These are phyloP conservation scores for Tuber aestivum DNA, from an alignment of 495 filamentous ascomycete genomes.

Conservation along the genomic window DNA sequence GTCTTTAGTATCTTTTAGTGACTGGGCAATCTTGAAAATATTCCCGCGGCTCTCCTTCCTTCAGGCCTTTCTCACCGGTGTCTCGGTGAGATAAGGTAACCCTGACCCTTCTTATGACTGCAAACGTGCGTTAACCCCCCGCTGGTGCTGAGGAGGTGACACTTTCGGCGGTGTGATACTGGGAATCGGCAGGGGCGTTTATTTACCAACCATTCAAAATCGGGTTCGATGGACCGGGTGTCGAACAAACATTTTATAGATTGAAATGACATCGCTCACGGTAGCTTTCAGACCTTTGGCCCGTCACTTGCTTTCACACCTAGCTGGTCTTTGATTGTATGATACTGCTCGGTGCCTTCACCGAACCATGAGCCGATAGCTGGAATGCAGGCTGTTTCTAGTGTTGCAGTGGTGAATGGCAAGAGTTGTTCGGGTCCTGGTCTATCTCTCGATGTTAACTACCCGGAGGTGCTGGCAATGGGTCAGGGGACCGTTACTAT, in stretches of 20 bases:
- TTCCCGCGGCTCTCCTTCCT: neutral
- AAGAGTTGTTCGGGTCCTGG: neutral
- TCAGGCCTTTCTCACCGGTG: neutral
- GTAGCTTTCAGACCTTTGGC: neutral
- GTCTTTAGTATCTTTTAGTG: neutral
- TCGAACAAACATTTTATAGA: neutral
- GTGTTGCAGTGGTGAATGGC: neutral
- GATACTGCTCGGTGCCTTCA: neutral
- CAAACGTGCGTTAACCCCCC: neutral
- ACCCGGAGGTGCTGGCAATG: neutral
- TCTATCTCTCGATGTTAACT: neutral
- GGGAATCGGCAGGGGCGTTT: neutral
- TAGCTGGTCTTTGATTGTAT: neutral
- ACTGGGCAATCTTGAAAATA: neutral
- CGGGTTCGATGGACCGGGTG: neutral
- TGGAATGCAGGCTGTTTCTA: neutral
- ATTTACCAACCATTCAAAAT: neutral
- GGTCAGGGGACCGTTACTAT: neutral
- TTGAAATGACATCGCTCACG: neutral
- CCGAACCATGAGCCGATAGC: neutral
- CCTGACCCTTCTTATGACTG: neutral
- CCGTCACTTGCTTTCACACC: neutral
- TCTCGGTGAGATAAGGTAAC: neutral
- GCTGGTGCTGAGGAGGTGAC: neutral
- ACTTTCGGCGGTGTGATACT: neutral